Percentiles rank a stretch among this genome's conserved stretches.
Evolutionary conservation across 805 yeast genomes (phyloP).

Genomic region (Yueomyces sinensis): DNA sequence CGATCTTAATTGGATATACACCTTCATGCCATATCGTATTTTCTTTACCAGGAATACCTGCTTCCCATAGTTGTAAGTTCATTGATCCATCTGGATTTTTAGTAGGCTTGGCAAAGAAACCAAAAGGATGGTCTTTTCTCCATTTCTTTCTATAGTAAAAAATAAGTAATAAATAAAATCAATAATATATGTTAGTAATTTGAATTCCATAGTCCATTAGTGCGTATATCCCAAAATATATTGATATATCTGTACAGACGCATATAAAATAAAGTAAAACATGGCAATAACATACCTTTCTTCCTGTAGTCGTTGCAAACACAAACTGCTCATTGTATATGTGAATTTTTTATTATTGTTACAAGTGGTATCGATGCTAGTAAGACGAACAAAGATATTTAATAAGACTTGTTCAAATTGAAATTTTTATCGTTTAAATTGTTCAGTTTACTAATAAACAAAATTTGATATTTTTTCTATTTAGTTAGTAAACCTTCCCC

Average conservation of each 20-base stretch:
- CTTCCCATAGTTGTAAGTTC: conserved; percentile 79
- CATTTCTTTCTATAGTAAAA: conserved; percentile 60
- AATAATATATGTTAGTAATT: not conserved
- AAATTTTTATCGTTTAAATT: no score
- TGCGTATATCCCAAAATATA: not conserved
- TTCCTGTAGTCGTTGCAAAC: conserved; percentile 77
- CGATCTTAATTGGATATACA: conserved; percentile 69
- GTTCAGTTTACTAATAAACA: no score
- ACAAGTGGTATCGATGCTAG: conserved; percentile 32
- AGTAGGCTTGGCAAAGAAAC: conserved; percentile 84
- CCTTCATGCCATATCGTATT: conserved; percentile 85
- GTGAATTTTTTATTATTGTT: no score
- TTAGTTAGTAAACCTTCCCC: no score
- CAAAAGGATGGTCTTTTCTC: conserved; percentile 98
- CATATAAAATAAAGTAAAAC: not conserved
- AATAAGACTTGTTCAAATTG: not conserved
- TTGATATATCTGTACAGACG: no score
- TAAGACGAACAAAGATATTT: no score
- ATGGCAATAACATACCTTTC: conserved; percentile 48
- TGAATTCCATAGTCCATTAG: not conserved
- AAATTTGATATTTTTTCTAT: no score
- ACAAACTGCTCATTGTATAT: conserved; percentile 43
- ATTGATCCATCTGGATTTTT: conserved; percentile 73
- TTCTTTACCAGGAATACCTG: conserved; percentile 91
- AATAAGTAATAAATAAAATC: not conserved